Evolutionary conservation across 2,329 filamentous ascomycete species (phyloP), one percentile per base, ranked within the genome.

Genomic region (Microcyclosporella mali): DNA sequence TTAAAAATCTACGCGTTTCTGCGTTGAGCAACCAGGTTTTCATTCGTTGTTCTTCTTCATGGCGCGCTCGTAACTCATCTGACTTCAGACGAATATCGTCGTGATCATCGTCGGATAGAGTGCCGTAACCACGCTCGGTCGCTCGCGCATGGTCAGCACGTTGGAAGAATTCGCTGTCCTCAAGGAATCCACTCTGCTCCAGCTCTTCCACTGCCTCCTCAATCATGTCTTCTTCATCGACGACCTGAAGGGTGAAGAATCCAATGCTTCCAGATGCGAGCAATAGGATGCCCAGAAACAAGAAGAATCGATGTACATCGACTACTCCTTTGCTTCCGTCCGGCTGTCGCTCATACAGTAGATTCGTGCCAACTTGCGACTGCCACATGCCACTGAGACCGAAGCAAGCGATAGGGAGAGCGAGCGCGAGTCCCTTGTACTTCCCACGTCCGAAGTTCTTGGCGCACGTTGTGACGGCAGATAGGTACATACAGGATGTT

Each of bases 371-470:
- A 17, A 94, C 70, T 69, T 97, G 90, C 57, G 88, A 94, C 67
- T 92, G 76, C 85, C 92, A 94, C 84, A 98, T 90, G 36, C 89
- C 88, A 60, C 89, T 95, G 43, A 98, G 66, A 0, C 92, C 92
- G 62, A 95, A 95, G 6, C 86, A 84, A 0, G 92, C 88, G 62
- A 97, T 95, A 1, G 92, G 92, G 46, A 87, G 75, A 1, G 90
- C 89, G 42, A 98, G 74, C 47, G 94, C 90, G 38, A 98, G 70
- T 0, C 92, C 92, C 57, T 90, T 84, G 59, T 94, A 83, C 59
- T 83, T 85, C 3, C 88, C 88, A 47, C 84, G 81, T 37, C 89
- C 89, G 67, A 97, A 98, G 68, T 97, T 98, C 79, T 98, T 98
- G 28, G 92, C 92, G 60, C 88, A 95, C 0, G 90, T 94, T 6